Evolutionary conservation across 2,329 filamentous ascomycete species (phyloP).

Genomic region (Cercospora sp.): DNA sequence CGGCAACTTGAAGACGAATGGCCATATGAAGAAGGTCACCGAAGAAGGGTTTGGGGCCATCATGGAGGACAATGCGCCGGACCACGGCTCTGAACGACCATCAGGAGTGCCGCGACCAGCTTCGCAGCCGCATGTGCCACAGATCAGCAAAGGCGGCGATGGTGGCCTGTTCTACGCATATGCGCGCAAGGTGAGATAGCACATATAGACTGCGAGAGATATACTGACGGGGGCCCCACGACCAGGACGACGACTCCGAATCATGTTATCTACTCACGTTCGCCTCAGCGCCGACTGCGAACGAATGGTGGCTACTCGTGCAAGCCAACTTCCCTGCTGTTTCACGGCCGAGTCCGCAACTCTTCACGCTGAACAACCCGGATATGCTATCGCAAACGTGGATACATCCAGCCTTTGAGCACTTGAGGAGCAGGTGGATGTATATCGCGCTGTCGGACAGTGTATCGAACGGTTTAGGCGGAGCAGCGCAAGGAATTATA

Average conservation of each 20-base stretch:
- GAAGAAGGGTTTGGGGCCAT: conserved; percentile 19
- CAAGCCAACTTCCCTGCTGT: conserved; percentile 35
- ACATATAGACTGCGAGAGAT: not conserved
- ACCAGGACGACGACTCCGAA: conserved; percentile 30
- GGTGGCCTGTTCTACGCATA: conserved; percentile 37
- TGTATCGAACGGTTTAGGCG: conserved; percentile 22
- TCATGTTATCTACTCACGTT: conserved; percentile 40
- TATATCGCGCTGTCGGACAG: conserved; percentile 33
- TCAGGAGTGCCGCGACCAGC: conserved; percentile 7
- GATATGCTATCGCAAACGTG: conserved; percentile 34
- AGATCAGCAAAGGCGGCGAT: conserved; percentile 17
- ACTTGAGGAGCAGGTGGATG: conserved; percentile 39
- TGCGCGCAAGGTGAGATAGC: conserved; percentile 28
- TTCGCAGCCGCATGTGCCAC: conserved; percentile 17
- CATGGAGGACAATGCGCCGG: not conserved
- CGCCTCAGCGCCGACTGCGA: conserved; percentile 34
- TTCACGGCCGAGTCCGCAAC: conserved; percentile 35
- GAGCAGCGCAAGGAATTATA: conserved; percentile 34
- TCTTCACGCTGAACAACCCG: conserved; percentile 38
- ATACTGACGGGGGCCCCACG: not conserved
- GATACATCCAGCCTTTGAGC: conserved; percentile 35
- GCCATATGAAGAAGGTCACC: conserved; percentile 16
- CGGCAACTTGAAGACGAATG: conserved; percentile 28
- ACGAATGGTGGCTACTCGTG: conserved; percentile 39
- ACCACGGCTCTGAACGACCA: conserved; percentile 15